Evolutionary conservation across 2,329 filamentous ascomycete genomes (phyloP).

Genomic region (Endoconidiophora polonica): DNA sequence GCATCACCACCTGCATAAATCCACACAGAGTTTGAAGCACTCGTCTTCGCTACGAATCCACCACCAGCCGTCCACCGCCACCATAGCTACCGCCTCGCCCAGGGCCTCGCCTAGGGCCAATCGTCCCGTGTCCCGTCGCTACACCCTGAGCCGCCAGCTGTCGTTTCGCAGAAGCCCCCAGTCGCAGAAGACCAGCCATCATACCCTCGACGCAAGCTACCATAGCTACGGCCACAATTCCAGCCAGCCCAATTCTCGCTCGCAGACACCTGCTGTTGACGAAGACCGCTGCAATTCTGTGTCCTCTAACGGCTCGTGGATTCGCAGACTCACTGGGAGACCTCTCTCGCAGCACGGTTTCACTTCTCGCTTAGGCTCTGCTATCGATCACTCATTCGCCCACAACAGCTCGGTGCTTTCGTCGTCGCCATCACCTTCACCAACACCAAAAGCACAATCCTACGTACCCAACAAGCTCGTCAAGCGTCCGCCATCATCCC

Average conservation of each 20-base stretch:
- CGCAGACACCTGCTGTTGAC: conserved; percentile 16
- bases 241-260: conserved; percentile 9
- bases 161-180: conserved; percentile 9
- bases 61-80: conserved; percentile 14
- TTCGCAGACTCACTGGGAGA: conserved; percentile 51
- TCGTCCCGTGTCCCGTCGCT: conserved; percentile 17
- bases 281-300: conserved; percentile 38
- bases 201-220: conserved; percentile 13
- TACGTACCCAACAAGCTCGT: conserved; percentile 59
- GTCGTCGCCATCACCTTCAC: conserved; percentile 5
- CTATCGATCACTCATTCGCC: conserved; percentile 28
- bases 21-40: conserved; percentile 8
- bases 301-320: conserved; percentile 50
- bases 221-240: conserved; percentile 16
- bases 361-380: conserved; percentile 46
- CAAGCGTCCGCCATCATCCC: conserved; percentile 47
- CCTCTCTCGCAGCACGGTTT: conserved; percentile 48
- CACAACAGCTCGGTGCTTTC: conserved; percentile 12
- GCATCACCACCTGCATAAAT: conserved; percentile 3
- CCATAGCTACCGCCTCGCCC: conserved; percentile 9
- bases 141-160: conserved; percentile 10
- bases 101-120: conserved; percentile 10
- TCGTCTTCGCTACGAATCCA: conserved; percentile 10
- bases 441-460: conserved; percentile 22
- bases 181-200: not conserved